Conservation (phyloP, 306 rosid genomes). For the Mucuna pruriens region DNA sequence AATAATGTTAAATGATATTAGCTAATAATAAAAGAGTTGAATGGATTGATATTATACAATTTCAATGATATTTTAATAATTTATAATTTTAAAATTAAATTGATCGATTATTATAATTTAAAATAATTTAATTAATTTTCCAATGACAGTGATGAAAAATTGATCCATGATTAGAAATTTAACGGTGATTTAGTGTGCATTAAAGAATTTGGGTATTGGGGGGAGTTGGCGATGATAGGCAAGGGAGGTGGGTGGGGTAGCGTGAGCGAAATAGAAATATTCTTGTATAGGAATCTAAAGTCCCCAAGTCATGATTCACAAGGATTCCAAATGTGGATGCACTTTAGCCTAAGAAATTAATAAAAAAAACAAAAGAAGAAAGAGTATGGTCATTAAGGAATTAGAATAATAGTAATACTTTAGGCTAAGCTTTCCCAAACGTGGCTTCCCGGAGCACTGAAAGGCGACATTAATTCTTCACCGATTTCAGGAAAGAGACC, state of each 20-base stretch:
- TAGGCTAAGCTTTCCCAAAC: neutral
- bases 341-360: neutral
- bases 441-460: conserved; percentile 3
- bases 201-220: no score
- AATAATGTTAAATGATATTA: no score
- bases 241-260: neutral
- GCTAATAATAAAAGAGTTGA: no score
- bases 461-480: conserved; percentile 22
- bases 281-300: conserved; percentile 2
- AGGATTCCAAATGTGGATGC: conserved; percentile 23
- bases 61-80: no score
- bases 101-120: no score
- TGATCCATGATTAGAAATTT: no score
- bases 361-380: neutral
- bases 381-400: neutral
- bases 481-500: conserved; percentile 20
- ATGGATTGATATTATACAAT: no score
- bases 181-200: no score
- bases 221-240: no score
- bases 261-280: neutral
- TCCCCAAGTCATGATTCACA: neutral
- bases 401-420: neutral
- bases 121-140: no score
- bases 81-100: no score
- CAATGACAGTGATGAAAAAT: no score